A percentile compares a stretch with the other conserved stretches of the same genome.
Conservation (phyloP, 371 early-diverging fungal genomes). For the Apophysomyces trapeziformis region DNA sequence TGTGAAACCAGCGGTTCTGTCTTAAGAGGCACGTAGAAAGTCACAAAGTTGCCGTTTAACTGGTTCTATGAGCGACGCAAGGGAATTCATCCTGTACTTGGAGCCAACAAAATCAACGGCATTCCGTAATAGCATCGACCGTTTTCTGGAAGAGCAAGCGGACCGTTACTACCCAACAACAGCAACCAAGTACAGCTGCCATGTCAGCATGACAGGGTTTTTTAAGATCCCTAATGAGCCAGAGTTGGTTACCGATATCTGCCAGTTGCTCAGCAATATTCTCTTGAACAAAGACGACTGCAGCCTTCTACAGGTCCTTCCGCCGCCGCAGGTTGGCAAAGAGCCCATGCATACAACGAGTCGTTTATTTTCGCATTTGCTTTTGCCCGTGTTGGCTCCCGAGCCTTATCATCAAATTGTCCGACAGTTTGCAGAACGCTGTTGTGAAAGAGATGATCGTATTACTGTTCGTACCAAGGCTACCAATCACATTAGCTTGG, state of each 20-base stretch:
- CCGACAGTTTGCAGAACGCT: constrained; percentile 12
- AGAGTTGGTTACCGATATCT: neutral
- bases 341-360: neutral
- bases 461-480: constrained; percentile 29
- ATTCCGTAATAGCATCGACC: constrained; percentile 22
- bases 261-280: constrained; percentile 2
- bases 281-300: neutral
- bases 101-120: constrained; percentile 26
- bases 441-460: neutral
- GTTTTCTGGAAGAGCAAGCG: constrained; percentile 20
- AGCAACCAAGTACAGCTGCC: constrained; percentile 38
- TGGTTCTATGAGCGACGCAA: constrained; percentile 1
- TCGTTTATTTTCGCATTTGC: constrained; percentile 19
- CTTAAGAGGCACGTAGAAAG: too few relatives aligned
- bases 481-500: constrained; percentile 45
- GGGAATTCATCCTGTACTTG: constrained; percentile 41
- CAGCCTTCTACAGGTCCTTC: neutral
- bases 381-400: constrained; percentile 30
- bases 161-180: constrained; percentile 23
- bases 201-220: constrained; percentile 42
- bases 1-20: too few relatives aligned
- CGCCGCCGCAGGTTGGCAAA: neutral
- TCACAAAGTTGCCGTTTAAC: too few relatives aligned
- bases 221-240: constrained; percentile 25
- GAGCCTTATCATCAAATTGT: constrained; percentile 10